phyloP scores from a whole-genome alignment of 305 asterid species.

The Caryopteris hybrid region DNA sequence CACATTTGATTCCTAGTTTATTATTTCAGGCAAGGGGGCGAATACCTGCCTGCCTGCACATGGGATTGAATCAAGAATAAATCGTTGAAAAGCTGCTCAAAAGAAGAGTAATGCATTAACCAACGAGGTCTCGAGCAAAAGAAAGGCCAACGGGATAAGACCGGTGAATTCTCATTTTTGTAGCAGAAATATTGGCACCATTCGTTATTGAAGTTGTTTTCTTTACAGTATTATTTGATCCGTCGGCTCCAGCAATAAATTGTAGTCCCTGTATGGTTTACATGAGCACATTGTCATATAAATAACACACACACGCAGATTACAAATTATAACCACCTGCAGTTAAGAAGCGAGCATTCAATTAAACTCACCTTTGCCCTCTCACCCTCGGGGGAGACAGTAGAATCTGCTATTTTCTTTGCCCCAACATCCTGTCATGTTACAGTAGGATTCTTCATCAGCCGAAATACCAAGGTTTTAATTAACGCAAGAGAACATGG shows the following conservation, averaged over 20 bases:
- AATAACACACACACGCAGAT: neutral
- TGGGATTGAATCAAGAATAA: slow-evolving; percentile 17
- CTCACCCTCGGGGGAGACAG: slow-evolving; percentile 28
- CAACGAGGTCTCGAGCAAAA: slow-evolving; percentile 33
- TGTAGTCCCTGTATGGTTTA: slow-evolving; percentile 57
- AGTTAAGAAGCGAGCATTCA: slow-evolving; percentile 11
- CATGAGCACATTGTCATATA: slow-evolving; percentile 20
- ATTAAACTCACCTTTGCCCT: slow-evolving; percentile 32
- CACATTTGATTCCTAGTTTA: neutral
- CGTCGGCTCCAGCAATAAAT: slow-evolving; percentile 47
- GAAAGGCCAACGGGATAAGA: slow-evolving; percentile 61
- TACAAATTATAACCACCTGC: neutral
- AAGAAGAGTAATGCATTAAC: slow-evolving; percentile 18
- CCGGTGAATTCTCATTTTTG: slow-evolving; percentile 68
- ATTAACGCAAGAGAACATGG: neutral
- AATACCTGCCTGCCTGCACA: neutral
- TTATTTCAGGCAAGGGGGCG: slow-evolving; percentile 3
- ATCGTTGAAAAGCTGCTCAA: neutral
- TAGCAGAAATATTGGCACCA: slow-evolving; percentile 22
- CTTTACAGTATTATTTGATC: slow-evolving; percentile 30
- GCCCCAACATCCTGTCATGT: slow-evolving; percentile 43
- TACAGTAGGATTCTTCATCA: slow-evolving; percentile 2
- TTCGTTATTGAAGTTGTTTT: slow-evolving; percentile 24
- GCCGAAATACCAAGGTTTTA: neutral
- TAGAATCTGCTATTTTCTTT: slow-evolving; percentile 42